Evolutionary conservation across 1,139 yeast genomes (phyloP), one percentile per base, ranked within the genome.

Genomic region (Hansenula sp.): DNA sequence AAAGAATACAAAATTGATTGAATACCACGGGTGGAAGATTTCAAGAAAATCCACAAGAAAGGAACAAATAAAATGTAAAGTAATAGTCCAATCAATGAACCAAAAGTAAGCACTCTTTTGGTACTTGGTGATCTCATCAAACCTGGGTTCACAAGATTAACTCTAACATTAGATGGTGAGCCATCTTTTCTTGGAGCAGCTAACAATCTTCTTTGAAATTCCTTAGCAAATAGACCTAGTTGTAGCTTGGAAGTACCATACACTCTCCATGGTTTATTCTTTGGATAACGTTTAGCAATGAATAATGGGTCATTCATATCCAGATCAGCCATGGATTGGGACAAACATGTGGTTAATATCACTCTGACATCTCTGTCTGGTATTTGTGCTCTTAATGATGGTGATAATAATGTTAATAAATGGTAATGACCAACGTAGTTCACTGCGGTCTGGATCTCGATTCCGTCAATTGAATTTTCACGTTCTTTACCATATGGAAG

Each of bases 361-460:
- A 93, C 78, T 38, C 97, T 71, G 3, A 93, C 96, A 59, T 91
- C 98, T 54, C 99, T 74, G 62, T 90, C 98, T 0, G 96, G 89
- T 1, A 97, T 96, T 65, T 93, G 99, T 1, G 83, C 84, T 49
- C 86, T 77, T 43, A 93, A 68, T 17, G 95, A 77, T 0, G 99
- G 99, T 12, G 82, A 77, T 47, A 93, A 65, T 33, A 93, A 67
- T 3, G 88, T 86, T 48, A 93, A 68, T 33, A 93, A 70, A 61
- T 90, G 97, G 65, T 70, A 87, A 58, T 89, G 91, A 7, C 84
- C 85, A 44, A 84, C 73, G 59, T 86, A 93, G 63, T 93, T 93
- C 32, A 85, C 73, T 2, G 91, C 96, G 50, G 86, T 74, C 60
- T 93, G 98, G 39, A 76, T 63, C 61, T 93, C 99, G 12, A 90